Evolutionary conservation across 2,329 filamentous ascomycete species (phyloP).

Genomic region (Pseudogymnoascus sp.): DNA sequence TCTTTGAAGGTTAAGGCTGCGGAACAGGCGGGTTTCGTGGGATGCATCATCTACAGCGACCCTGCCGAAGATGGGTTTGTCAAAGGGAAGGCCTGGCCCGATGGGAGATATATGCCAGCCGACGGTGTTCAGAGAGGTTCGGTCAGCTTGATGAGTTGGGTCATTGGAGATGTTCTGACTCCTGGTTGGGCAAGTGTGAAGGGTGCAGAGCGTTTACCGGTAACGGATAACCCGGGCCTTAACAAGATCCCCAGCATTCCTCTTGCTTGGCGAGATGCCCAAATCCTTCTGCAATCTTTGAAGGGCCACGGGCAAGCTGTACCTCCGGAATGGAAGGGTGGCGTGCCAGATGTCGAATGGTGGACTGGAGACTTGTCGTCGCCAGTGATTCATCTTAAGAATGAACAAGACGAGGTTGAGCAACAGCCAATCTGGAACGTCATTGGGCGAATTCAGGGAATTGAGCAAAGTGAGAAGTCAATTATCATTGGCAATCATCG

Average conservation of each 20-base stretch:
- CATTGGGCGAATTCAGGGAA: constrained; percentile 72
- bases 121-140: constrained; percentile 76
- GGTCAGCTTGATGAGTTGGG: constrained; percentile 72
- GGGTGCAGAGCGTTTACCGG: constrained; percentile 55
- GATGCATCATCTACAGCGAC: constrained; percentile 89
- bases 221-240: constrained; percentile 63
- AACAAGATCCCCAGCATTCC: constrained; percentile 83
- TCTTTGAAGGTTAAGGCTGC: constrained; percentile 85
- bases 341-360: constrained; percentile 68
- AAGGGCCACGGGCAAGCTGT: constrained; percentile 64
- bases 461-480: constrained; percentile 73
- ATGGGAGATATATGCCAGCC: constrained; percentile 70
- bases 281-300: constrained; percentile 66
- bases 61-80: constrained; percentile 75
- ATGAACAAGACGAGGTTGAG: constrained; percentile 75
- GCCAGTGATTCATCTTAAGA: constrained; percentile 72
- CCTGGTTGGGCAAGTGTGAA: constrained; percentile 73
- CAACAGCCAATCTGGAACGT: constrained; percentile 89
- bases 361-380: constrained; percentile 73
- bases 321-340: constrained; percentile 65
- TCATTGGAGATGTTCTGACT: constrained; percentile 84
- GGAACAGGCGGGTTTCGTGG: constrained; percentile 74
- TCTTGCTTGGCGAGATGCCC: constrained; percentile 80
- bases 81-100: constrained; percentile 63
- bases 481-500: constrained; percentile 90